Evolutionary conservation across 768 basidiomycete species (phyloP).

Genomic region (Pulveroboletus sp.): DNA sequence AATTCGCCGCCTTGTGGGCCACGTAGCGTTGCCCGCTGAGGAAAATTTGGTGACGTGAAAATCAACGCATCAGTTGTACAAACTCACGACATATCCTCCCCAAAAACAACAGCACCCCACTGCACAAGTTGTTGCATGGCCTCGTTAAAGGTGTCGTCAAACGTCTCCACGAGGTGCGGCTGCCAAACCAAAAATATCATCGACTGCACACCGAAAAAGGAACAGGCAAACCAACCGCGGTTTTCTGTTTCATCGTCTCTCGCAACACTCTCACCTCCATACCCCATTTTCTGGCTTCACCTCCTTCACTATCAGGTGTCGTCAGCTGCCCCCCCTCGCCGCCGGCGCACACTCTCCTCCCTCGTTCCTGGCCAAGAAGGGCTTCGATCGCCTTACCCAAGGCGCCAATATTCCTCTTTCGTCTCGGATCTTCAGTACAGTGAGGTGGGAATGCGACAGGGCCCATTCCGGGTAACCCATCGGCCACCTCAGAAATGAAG

Average conservation of each 20-base stretch:
- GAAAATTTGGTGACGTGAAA: conserved; percentile 18
- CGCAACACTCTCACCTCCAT: conserved; percentile 56
- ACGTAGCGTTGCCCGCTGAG: conserved; percentile 69
- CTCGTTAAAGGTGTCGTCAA: conserved; percentile 74
- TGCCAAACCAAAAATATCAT: conserved; percentile 31
- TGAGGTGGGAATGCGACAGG: conserved; percentile 72
- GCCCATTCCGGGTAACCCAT: conserved; percentile 78
- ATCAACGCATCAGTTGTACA: conserved; percentile 22
- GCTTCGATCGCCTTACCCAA: conserved; percentile 73
- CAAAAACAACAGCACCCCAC: conserved; percentile 71
- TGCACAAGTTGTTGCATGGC: conserved; percentile 74
- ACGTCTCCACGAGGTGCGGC: conserved; percentile 54
- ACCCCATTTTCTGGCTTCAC: conserved; percentile 79
- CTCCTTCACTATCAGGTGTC: conserved; percentile 47
- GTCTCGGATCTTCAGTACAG: conserved; percentile 74
- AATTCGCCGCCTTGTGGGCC: conserved; percentile 66
- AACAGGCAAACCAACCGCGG: conserved; percentile 41
- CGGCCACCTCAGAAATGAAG: conserved; percentile 42
- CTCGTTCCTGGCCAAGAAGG: conserved; percentile 59
- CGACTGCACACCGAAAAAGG: conserved; percentile 6
- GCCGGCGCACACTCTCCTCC: conserved; percentile 62
- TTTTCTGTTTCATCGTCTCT: conserved; percentile 55
- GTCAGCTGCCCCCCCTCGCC: conserved; percentile 30
- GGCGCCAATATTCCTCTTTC: conserved; percentile 69
- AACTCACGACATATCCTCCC: conserved; percentile 63